Percentiles rank a stretch among this genome's conserved stretches.
These are phyloP conservation scores for Fusarium brevicatenulatum DNA, from an alignment of 2,329 filamentous ascomycete genomes.

Conservation along the genomic window DNA sequence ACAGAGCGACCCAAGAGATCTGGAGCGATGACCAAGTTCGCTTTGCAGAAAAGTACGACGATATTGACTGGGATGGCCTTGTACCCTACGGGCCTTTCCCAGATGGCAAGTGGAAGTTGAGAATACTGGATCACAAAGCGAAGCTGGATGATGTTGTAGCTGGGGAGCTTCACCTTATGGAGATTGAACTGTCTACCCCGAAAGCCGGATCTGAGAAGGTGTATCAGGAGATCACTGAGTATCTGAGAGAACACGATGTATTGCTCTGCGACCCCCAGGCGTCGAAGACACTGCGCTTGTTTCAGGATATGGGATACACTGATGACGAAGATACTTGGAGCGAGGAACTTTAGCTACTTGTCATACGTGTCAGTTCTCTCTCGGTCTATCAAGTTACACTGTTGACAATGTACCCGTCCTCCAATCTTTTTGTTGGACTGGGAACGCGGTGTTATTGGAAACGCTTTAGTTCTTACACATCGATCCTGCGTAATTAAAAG, in stretches of 20 bases:
- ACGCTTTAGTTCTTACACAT: neutral
- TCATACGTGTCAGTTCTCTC: neutral
- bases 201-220: slow-evolving; percentile 19
- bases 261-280: slow-evolving; percentile 30
- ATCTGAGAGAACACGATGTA: slow-evolving; percentile 19
- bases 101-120: slow-evolving; percentile 37
- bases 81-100: slow-evolving; percentile 30
- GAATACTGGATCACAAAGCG: slow-evolving; percentile 25
- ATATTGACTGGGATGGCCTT: slow-evolving; percentile 33
- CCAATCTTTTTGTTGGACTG: neutral
- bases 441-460: neutral
- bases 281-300: slow-evolving; percentile 33
- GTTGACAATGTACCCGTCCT: no score
- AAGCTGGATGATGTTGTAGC: slow-evolving; percentile 37
- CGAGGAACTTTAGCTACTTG: slow-evolving; percentile 11
- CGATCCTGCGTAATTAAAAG: neutral
- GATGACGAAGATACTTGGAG: neutral
- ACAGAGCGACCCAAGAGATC: neutral
- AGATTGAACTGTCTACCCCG: slow-evolving; percentile 32
- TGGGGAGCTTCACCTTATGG: slow-evolving; percentile 32
- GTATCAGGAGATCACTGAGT: slow-evolving; percentile 12
- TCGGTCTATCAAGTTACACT: neutral
- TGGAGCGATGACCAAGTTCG: slow-evolving; percentile 36
- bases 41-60: slow-evolving; percentile 32
- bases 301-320: slow-evolving; percentile 26